Percentiles rank a stretch among this genome's conserved stretches.
Conservation (phyloP, 2,329 filamentous ascomycete genomes). For the Tolypocladium cylindrosporum region DNA sequence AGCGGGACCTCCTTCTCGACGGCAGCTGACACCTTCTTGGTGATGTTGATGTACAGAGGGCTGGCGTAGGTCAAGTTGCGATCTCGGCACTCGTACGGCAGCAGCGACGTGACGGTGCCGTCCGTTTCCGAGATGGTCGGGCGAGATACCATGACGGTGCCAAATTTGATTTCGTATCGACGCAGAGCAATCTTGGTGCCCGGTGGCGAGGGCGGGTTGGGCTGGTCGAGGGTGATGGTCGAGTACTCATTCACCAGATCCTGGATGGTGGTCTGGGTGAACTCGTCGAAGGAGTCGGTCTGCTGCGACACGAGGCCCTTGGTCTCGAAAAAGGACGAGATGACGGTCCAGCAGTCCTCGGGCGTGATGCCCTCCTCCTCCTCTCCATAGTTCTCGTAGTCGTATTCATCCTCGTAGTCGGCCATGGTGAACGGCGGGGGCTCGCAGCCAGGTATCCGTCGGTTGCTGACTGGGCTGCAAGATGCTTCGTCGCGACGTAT, state of each 20-base stretch:
- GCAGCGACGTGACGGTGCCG: slow-evolving; percentile 72
- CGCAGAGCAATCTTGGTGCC: slow-evolving; percentile 76
- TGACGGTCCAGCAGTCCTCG: slow-evolving; percentile 97
- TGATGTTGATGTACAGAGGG: slow-evolving; percentile 82
- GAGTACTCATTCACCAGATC: slow-evolving; percentile 90
- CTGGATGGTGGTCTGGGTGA: slow-evolving; percentile 87
- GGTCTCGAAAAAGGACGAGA: slow-evolving; percentile 90
- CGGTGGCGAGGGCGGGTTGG: slow-evolving; percentile 64
- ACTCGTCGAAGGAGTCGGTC: slow-evolving; percentile 96
- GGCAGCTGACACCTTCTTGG: slow-evolving; percentile 73
- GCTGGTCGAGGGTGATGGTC: slow-evolving; percentile 86
- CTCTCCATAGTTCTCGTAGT: slow-evolving; percentile 62
- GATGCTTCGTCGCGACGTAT: background rate
- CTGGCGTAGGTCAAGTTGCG: slow-evolving; percentile 94
- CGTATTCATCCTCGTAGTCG: slow-evolving; percentile 46
- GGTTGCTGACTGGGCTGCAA: too few relatives aligned
- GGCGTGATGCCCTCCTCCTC: slow-evolving; percentile 70
- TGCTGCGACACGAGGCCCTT: slow-evolving; percentile 97
- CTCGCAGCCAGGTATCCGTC: background rate
- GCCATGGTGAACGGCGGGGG: slow-evolving; percentile 30
- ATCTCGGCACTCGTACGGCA: slow-evolving; percentile 90
- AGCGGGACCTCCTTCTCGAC: slow-evolving; percentile 61
- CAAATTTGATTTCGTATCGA: slow-evolving; percentile 92
- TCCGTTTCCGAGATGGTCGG: slow-evolving; percentile 91
- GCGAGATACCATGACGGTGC: slow-evolving; percentile 76